These are phyloP conservation scores for Phytopythium oedochilum DNA, from an alignment of 352 stramenopile species.

Conservation along the genomic window DNA sequence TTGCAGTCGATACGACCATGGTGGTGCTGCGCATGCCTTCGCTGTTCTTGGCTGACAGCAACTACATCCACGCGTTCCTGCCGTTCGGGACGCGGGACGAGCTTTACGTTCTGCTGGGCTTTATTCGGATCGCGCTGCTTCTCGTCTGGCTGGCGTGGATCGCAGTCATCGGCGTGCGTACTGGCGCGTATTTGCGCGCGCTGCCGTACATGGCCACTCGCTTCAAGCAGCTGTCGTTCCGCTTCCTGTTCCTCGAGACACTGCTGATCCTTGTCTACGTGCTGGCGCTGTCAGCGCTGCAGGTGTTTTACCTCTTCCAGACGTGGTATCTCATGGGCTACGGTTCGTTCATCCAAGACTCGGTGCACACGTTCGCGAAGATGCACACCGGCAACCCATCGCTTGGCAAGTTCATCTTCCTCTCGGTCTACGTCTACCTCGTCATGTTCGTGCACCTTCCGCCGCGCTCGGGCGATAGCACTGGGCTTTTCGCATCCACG, in stretches of 20 bases:
- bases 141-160: slow-evolving; percentile 77
- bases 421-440: slow-evolving; percentile 80
- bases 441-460: slow-evolving; percentile 83
- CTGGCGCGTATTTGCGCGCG: slow-evolving; percentile 49
- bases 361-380: slow-evolving; percentile 65
- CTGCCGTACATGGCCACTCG: slow-evolving; percentile 84
- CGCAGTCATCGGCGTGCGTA: slow-evolving; percentile 43
- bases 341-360: slow-evolving; percentile 57
- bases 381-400: slow-evolving; percentile 46
- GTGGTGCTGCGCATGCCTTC: slow-evolving; percentile 61
- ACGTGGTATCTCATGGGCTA: slow-evolving; percentile 71
- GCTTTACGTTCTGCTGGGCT: slow-evolving; percentile 62
- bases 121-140: slow-evolving; percentile 52
- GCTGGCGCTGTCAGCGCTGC: slow-evolving; percentile 53
- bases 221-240: slow-evolving; percentile 85
- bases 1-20: slow-evolving; percentile 54
- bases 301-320: slow-evolving; percentile 56
- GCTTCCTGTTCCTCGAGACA: slow-evolving; percentile 76
- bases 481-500: slow-evolving; percentile 53
- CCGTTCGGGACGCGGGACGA: slow-evolving; percentile 21
- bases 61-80: neutral
- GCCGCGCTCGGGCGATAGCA: slow-evolving; percentile 39
- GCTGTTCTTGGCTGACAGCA: slow-evolving; percentile 24
- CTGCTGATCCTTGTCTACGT: slow-evolving; percentile 75
- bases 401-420: slow-evolving; percentile 68